Evolutionary conservation across 2,329 filamentous ascomycete genomes (phyloP).

Genomic region (Paradendryphiella salina): DNA sequence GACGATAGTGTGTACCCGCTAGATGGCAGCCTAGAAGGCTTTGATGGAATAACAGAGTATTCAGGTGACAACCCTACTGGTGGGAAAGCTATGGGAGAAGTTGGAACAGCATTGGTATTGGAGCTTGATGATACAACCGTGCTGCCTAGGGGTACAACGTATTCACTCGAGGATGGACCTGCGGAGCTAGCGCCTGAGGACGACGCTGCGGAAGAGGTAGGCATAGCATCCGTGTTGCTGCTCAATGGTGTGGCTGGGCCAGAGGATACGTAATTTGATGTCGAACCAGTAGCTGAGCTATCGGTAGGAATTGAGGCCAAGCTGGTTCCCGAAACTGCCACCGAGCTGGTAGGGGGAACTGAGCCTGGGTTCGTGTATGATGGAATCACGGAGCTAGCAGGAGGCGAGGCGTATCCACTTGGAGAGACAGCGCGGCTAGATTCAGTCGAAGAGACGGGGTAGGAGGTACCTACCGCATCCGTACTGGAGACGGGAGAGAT

Average conservation of each 20-base stretch:
- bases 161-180: constrained; percentile 6
- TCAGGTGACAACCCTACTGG: constrained; percentile 2
- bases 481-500: constrained; percentile 6
- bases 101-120: background rate
- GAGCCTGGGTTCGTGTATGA: constrained; percentile 1
- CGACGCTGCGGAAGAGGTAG: background rate
- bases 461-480: constrained; percentile 4
- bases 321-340: background rate
- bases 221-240: constrained; percentile 3
- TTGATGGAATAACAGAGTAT: background rate
- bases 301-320: background rate
- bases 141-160: constrained; percentile 1
- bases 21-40: background rate
- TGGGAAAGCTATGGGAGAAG: background rate
- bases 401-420: constrained; percentile 4
- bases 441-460: constrained; percentile 4
- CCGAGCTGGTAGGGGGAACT: background rate
- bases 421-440: constrained; percentile 1
- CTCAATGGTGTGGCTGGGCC: background rate
- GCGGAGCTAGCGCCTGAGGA: background rate
- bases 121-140: constrained; percentile 2
- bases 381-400: constrained; percentile 4
- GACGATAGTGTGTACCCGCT: constrained; percentile 3
- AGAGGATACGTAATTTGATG: background rate
- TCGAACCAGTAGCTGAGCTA: constrained; percentile 1